Evolutionary conservation across 1,284 basidiomycete genomes (phyloP).

Genomic region (Apiotrichum veenhuisii): DNA sequence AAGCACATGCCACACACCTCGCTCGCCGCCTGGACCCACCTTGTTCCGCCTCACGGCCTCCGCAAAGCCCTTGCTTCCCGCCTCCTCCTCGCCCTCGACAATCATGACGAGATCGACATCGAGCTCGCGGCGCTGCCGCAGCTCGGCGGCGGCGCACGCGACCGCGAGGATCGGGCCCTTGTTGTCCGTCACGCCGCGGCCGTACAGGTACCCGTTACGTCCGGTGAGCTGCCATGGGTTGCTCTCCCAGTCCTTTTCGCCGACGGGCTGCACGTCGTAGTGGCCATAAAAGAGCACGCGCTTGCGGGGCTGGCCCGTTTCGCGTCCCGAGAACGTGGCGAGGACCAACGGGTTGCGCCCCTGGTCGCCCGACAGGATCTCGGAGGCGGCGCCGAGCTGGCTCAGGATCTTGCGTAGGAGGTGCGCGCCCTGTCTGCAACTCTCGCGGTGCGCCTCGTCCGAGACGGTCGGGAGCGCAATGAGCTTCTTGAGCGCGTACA

Average conservation of each 20-base stretch:
- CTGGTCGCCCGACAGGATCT: slow-evolving; percentile 56
- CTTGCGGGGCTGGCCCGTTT: slow-evolving; percentile 52
- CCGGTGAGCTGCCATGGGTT: slow-evolving; percentile 81
- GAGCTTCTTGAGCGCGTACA: slow-evolving; percentile 73
- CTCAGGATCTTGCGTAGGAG: slow-evolving; percentile 81
- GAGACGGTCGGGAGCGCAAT: slow-evolving; percentile 83
- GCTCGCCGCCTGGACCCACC: slow-evolving; percentile 56
- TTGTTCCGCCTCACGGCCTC: slow-evolving; percentile 71
- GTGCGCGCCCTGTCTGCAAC: slow-evolving; percentile 82
- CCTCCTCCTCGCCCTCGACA: slow-evolving; percentile 95
- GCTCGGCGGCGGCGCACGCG: slow-evolving; percentile 79
- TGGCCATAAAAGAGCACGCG: slow-evolving; percentile 85
- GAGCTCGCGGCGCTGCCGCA: slow-evolving; percentile 68
- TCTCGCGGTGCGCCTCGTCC: slow-evolving; percentile 65
- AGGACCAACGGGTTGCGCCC: slow-evolving; percentile 77
- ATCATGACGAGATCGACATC: slow-evolving; percentile 84
- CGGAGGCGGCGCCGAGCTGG: slow-evolving; percentile 76
- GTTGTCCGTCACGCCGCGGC: slow-evolving; percentile 84
- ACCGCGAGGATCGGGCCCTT: slow-evolving; percentile 91
- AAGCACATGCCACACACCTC: too few species aligned
- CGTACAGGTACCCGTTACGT: slow-evolving; percentile 84
- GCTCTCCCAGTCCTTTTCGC: slow-evolving; percentile 69
- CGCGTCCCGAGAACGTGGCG: slow-evolving; percentile 69
- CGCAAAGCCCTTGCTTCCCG: slow-evolving; percentile 78
- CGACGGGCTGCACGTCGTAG: slow-evolving; percentile 86